Evolutionary conservation across 495 filamentous ascomycete species (phyloP).

Genomic region (Venustampulla echinocandica): DNA sequence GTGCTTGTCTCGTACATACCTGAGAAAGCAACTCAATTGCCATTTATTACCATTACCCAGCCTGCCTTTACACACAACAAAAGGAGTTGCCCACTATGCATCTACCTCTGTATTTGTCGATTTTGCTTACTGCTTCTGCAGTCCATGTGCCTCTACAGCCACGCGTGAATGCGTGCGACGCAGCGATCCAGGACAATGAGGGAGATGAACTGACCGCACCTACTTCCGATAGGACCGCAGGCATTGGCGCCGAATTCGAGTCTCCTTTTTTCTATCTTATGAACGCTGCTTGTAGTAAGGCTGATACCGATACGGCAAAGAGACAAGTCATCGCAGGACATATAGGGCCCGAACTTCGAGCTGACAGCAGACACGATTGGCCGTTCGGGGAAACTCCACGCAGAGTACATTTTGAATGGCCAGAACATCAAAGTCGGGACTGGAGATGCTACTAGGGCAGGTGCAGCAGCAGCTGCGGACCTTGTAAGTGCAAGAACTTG

Average conservation of each 20-base stretch:
- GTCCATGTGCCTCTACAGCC: slow-evolving; percentile 5
- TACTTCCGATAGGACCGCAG: slow-evolving; percentile 14
- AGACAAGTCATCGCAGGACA: background rate
- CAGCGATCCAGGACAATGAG: slow-evolving; percentile 7
- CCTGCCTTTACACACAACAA: background rate
- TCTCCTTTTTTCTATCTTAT: background rate
- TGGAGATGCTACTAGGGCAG: slow-evolving; percentile 8
- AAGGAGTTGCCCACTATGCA: slow-evolving; percentile 3
- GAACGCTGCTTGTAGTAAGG: slow-evolving; percentile 6
- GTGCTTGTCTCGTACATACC: background rate
- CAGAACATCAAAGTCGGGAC: slow-evolving; percentile 7
- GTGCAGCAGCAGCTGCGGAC: slow-evolving; percentile 6
- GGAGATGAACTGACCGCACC: slow-evolving; percentile 6
- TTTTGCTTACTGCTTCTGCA: background rate
- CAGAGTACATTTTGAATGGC: slow-evolving; percentile 11
- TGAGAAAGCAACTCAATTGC: background rate
- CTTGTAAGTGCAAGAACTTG: slow-evolving; percentile 2
- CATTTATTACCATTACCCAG: background rate
- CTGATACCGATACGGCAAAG: slow-evolving; percentile 11
- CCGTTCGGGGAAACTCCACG: slow-evolving; percentile 2
- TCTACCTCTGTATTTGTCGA: slow-evolving; percentile 3
- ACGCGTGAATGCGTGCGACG: slow-evolving; percentile 3
- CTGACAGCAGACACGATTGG: slow-evolving; percentile 7
- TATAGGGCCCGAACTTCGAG: slow-evolving; percentile 4
- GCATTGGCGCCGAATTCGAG: slow-evolving; percentile 22